phyloP scores from a whole-genome alignment of 805 yeast genomes.

The Starmerella apicola region DNA sequence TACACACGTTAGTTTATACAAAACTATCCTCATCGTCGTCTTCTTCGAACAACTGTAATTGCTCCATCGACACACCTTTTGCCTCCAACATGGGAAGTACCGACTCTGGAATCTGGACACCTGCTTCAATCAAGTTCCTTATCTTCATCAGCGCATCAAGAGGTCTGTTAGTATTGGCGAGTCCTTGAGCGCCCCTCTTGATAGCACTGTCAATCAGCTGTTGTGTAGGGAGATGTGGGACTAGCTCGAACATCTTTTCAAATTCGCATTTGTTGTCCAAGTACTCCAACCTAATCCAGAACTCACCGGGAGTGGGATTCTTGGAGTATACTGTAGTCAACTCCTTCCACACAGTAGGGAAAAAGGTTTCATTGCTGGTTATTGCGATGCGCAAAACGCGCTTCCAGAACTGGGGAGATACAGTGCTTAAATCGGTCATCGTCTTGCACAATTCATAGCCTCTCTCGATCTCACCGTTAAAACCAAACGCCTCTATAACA shows the following conservation, averaged over 20 bases:
- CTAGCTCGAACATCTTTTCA: conserved; percentile 10
- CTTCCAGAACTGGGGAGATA: conserved; percentile 19
- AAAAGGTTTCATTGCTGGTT: conserved; percentile 4
- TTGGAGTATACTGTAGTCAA: neutral
- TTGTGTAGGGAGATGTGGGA: conserved; percentile 11
- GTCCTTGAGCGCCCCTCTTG: conserved; percentile 14
- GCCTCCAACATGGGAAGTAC: conserved; percentile 15
- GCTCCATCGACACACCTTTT: conserved; percentile 18
- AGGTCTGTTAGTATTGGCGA: conserved; percentile 18
- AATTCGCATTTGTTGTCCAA: conserved; percentile 17
- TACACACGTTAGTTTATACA: neutral
- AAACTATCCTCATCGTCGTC: conserved; percentile 22
- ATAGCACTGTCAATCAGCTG: conserved; percentile 12
- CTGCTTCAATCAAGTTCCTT: conserved; percentile 15
- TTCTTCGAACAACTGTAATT: conserved; percentile 18
- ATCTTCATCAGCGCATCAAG: conserved; percentile 18
- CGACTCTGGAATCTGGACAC: conserved; percentile 15
- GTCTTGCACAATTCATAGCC: conserved; percentile 19
- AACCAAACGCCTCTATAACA: conserved; percentile 22
- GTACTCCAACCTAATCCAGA: conserved; percentile 16
- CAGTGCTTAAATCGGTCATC: conserved; percentile 15
- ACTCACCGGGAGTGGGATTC: conserved; percentile 16
- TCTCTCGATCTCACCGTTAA: conserved; percentile 18
- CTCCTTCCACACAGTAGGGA: conserved; percentile 18
- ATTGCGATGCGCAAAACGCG: conserved; percentile 19